Evolutionary conservation across 1,284 basidiomycete genomes (phyloP).

Genomic region (Cerrena zonata): DNA sequence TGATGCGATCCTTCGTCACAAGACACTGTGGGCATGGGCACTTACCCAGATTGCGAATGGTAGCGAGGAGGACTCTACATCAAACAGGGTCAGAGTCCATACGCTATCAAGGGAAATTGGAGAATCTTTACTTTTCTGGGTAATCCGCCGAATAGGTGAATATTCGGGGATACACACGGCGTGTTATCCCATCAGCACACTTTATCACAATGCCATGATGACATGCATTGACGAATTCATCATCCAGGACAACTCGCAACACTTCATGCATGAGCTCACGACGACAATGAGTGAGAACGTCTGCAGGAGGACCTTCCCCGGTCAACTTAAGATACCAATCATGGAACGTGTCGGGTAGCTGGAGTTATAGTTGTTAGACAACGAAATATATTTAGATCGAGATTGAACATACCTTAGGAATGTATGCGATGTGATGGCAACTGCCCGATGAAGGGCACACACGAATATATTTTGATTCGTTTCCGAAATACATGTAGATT

Average conservation of each 20-base stretch:
- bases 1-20: constrained; percentile 10
- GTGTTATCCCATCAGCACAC: constrained; percentile 14
- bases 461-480: constrained; percentile 23
- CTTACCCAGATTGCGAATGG: constrained; percentile 21
- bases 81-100: not conserved
- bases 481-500: constrained; percentile 25
- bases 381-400: not conserved
- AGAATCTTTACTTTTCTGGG: constrained; percentile 18
- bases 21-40: constrained; percentile 27
- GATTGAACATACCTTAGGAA: constrained; percentile 17
- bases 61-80: constrained; percentile 27
- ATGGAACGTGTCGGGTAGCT: constrained; percentile 1
- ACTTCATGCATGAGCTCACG: constrained; percentile 31
- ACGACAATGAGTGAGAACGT: constrained; percentile 4
- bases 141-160: constrained; percentile 28
- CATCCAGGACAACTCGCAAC: constrained; percentile 20
- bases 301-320: not conserved
- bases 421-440: constrained; percentile 29
- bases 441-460: constrained; percentile 3
- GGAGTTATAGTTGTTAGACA: too few relatives aligned
- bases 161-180: constrained; percentile 16
- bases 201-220: constrained; percentile 24
- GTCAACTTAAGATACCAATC: not conserved
- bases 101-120: not conserved
- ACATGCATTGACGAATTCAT: constrained; percentile 21